phyloP scores from a whole-genome alignment of 257 asterid species.

The Cinchona pubescens region DNA sequence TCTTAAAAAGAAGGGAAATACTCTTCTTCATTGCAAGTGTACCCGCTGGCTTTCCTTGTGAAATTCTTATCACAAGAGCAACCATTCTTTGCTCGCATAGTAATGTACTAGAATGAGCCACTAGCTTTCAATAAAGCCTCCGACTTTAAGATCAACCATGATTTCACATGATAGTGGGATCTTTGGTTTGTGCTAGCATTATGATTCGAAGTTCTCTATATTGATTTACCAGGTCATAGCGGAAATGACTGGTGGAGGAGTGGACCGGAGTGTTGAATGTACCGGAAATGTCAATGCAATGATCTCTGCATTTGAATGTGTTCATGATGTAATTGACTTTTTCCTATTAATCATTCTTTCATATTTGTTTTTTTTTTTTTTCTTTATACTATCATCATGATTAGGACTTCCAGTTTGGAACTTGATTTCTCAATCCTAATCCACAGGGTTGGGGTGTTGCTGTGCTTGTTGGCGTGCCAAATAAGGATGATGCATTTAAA shows the following conservation, averaged over 20 bases:
- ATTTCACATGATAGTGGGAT: neutral
- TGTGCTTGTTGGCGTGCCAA: conserved; percentile 88
- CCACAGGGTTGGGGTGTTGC: conserved; percentile 92
- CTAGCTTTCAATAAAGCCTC: neutral
- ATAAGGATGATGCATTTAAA: conserved; percentile 63
- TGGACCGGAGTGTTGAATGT: conserved; percentile 78
- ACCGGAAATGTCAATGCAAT: conserved; percentile 74
- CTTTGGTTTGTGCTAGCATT: too few species aligned
- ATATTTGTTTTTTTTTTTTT: too few species aligned
- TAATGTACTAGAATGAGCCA: neutral
- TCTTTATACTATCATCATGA: too few species aligned
- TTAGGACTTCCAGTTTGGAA: neutral
- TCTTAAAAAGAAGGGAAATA: neutral
- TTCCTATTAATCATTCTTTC: neutral
- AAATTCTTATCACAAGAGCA: too few species aligned
- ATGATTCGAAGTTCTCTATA: neutral
- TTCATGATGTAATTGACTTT: conserved; percentile 58
- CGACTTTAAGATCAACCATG: neutral
- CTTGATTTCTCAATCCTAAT: neutral
- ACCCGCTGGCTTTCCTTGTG: neutral
- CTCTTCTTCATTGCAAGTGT: neutral
- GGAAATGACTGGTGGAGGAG: conserved; percentile 88
- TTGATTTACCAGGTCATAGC: conserved; percentile 46
- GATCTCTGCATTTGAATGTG: conserved; percentile 94
- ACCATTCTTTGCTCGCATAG: too few species aligned